These are phyloP conservation scores for Dorcoceras hygrometricum DNA, from an alignment of 257 asterid genomes.

Conservation along the genomic window DNA sequence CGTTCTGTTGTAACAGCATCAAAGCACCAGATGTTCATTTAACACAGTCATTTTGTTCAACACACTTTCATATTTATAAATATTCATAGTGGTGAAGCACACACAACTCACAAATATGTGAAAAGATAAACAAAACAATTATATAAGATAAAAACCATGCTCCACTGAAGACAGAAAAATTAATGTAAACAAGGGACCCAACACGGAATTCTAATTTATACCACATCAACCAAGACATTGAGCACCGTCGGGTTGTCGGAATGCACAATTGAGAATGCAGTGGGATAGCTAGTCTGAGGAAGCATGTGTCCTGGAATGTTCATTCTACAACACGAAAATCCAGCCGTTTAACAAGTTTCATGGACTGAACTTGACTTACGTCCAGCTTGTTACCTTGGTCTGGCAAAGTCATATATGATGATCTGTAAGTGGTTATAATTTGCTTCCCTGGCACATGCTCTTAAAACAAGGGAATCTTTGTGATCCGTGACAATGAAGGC, in stretches of 20 bases:
- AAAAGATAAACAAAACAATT: background rate
- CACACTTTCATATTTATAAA: slow-evolving; percentile 13
- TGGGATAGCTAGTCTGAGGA: slow-evolving; percentile 87
- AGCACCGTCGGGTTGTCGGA: slow-evolving; percentile 68
- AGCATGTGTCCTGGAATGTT: slow-evolving; percentile 84
- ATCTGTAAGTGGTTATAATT: slow-evolving; percentile 58
- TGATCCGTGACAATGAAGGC: slow-evolving; percentile 87
- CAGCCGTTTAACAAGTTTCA: slow-evolving; percentile 25
- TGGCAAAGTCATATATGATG: slow-evolving; percentile 71
- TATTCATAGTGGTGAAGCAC: background rate
- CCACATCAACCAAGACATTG: slow-evolving; percentile 88
- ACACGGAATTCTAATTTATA: slow-evolving; percentile 35
- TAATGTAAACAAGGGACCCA: slow-evolving; percentile 12
- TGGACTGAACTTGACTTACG: slow-evolving; percentile 16
- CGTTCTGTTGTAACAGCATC: slow-evolving; percentile 14
- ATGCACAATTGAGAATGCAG: slow-evolving; percentile 61
- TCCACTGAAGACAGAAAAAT: background rate
- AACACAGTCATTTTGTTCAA: slow-evolving; percentile 7
- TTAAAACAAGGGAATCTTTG: slow-evolving; percentile 65
- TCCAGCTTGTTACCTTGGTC: slow-evolving; percentile 58
- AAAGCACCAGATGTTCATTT: slow-evolving; percentile 22
- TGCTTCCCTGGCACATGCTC: slow-evolving; percentile 81
- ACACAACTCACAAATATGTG: background rate
- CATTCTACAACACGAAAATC: slow-evolving; percentile 49
- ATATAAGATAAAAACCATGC: slow-evolving; percentile 16